Base-by-base conservation (phyloP, 129 eudicot genomes). In the Erigeron canadensis region DNA sequence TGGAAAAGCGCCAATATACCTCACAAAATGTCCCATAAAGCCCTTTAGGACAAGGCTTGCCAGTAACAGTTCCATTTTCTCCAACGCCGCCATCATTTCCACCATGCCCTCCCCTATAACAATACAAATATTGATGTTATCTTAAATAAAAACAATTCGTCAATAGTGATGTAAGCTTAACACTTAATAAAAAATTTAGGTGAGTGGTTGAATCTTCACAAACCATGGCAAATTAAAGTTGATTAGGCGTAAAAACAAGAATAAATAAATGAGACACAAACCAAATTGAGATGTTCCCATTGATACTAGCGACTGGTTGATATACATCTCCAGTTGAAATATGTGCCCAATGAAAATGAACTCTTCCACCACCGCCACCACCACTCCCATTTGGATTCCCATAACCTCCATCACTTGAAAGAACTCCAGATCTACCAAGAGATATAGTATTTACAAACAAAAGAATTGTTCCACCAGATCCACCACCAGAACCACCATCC, bases 321-420 rank as follows among this genome's bases (percentile, higher is more conserved):
- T 89, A 93, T 10, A 89, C 89, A 78, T 89, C 98, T 63, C 98
- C 98, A 11, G 92, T 93, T 39, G 96, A 76, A 76, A 93, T 89
- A 40, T 84, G 89, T 46, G 98, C 76, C 98, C 98, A 93, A 69
- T 93, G 98, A 44, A 93, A 93, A 79, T 93, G 98, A 69, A 93
- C 88, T 73, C 98, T 79, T 17, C 98, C 98, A 57, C 98, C 97
- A 5, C 88, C 98, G 7, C 96, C 96, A 6, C 98, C 98, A 1
- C 98, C 98, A 68, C 98, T 90, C 50, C 96, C 95, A 72, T 70
- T 71, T 42, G 83, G 80, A 84, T 84, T 82, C 63, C 95, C 96
- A 55, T 74, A 62, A 54, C 98, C 98, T 11, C 98, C 98, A 69
- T n/a, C 77, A 84, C 91, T 89, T 75, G 98, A 85, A 67, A 93